Evolutionary conservation across 2,329 filamentous ascomycete species (phyloP).

Genomic region (Penicillium hordei): DNA sequence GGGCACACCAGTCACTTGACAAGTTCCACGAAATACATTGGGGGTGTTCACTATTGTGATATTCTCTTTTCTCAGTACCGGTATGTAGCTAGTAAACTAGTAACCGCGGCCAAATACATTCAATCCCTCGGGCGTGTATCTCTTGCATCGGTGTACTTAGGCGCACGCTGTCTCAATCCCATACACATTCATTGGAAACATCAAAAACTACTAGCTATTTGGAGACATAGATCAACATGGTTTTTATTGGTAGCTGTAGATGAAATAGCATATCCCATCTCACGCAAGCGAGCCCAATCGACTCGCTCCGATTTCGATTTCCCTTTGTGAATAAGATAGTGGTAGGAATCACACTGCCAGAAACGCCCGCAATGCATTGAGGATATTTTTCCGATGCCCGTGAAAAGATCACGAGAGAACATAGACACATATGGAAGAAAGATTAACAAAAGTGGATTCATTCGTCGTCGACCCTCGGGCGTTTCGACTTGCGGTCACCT

Average conservation of each 20-base stretch:
- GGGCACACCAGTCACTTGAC: background rate
- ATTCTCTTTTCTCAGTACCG: background rate
- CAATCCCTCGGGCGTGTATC: background rate
- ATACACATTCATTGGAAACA: background rate
- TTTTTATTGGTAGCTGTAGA: conserved; percentile 1
- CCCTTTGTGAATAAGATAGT: conserved; percentile 8
- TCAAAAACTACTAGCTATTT: background rate
- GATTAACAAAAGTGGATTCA: conserved; percentile 16
- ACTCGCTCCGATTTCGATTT: background rate
- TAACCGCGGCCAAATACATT: background rate
- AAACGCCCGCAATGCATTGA: conserved; percentile 35
- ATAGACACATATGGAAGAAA: conserved; percentile 16
- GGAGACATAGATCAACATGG: background rate
- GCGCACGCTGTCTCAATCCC: background rate
- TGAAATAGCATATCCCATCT: background rate
- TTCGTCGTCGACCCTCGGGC: conserved; percentile 75
- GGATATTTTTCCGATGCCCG: conserved; percentile 8
- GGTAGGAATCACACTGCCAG: conserved; percentile 15
- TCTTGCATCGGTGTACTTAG: too few relatives aligned
- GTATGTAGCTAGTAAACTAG: background rate
- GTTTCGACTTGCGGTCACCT: conserved; percentile 56
- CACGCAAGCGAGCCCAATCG: background rate
- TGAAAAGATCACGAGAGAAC: conserved; percentile 9
- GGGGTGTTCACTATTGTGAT: background rate
- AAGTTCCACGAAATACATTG: background rate